A percentile compares a stretch with the other conserved stretches of the same genome.
These are phyloP conservation scores for Fusarium kyushuense DNA, from an alignment of 2,329 filamentous ascomycete genomes.

Conservation along the genomic window DNA sequence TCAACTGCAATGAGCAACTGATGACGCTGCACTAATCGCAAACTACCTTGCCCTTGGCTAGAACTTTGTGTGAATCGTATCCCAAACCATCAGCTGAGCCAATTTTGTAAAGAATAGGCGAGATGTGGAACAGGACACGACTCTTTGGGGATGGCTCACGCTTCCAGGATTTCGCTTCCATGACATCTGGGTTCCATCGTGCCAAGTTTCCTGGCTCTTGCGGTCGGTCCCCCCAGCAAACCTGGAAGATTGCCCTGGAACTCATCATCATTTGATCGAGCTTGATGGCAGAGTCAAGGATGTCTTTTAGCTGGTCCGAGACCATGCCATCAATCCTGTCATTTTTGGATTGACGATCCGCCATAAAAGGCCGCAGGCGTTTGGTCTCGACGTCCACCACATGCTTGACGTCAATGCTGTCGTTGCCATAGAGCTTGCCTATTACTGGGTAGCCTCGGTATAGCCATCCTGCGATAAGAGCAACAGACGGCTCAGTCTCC, in stretches of 20 bases:
- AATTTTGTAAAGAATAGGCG: slow-evolving; percentile 9
- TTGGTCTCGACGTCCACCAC: neutral
- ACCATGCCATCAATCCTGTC: neutral
- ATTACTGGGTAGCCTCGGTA: slow-evolving; percentile 11
- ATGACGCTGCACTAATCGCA: slow-evolving; percentile 7
- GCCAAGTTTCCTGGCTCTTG: rapidly evolving
- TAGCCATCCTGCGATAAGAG: slow-evolving; percentile 12
- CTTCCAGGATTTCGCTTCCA: neutral
- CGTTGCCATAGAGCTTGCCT: rapidly evolving
- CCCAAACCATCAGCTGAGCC: slow-evolving; percentile 27
- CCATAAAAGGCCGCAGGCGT: neutral
- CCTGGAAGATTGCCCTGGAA: slow-evolving; percentile 18
- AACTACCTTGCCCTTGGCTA: slow-evolving; percentile 26
- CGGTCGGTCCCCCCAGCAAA: neutral
- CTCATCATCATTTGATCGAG: slow-evolving; percentile 23
- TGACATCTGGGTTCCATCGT: neutral
- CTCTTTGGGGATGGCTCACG: rapidly evolving
- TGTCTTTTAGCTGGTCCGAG: neutral
- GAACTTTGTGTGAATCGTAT: neutral
- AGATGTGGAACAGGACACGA: neutral
- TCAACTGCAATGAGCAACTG: neutral
- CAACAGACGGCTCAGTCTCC: rapidly evolving
- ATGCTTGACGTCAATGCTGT: rapidly evolving
- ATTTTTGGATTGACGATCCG: rapidly evolving
- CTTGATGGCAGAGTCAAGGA: slow-evolving; percentile 6